A percentile compares a stretch with the other conserved stretches of the same genome.
Evolutionary conservation across 192 early-diverging fungal species (phyloP).

Genomic region (Coemansia sp.): DNA sequence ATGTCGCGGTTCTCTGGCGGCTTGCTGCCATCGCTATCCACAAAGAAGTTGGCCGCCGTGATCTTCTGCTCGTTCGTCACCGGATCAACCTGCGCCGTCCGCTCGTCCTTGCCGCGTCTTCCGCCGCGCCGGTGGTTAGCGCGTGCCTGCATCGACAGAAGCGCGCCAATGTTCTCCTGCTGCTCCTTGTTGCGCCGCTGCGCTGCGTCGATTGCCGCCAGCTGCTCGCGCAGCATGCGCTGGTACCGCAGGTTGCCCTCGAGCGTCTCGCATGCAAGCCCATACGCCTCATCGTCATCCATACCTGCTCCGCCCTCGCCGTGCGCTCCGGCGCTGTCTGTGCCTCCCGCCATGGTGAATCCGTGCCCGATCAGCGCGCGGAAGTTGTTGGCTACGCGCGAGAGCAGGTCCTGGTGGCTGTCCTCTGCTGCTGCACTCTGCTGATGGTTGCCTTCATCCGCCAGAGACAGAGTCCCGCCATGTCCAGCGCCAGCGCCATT

Average conservation of each 20-base stretch:
- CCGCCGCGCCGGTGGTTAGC: conserved; percentile 38
- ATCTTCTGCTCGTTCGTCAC: conserved; percentile 37
- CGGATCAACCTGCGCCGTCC: conserved; percentile 29
- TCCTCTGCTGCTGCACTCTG: conserved; percentile 1
- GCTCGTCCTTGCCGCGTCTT: conserved; percentile 29
- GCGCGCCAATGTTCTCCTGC: conserved; percentile 36
- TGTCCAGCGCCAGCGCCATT: conserved; percentile 9
- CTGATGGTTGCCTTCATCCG: background rate
- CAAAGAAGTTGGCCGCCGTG: conserved; percentile 32
- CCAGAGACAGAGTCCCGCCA: background rate
- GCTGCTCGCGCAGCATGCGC: conserved; percentile 37
- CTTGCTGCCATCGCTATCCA: conserved; percentile 35
- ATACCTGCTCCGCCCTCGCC: conserved; percentile 15
- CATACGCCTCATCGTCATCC: conserved; percentile 42
- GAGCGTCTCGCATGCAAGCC: conserved; percentile 49
- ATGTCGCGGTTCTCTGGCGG: conserved; percentile 57
- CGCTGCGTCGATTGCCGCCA: conserved; percentile 55
- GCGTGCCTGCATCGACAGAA: conserved; percentile 47
- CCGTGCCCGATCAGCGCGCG: conserved; percentile 43
- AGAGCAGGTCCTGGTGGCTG: conserved; percentile 35
- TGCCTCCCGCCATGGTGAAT: conserved; percentile 17
- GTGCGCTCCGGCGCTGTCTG: conserved; percentile 10
- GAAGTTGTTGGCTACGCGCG: conserved; percentile 50
- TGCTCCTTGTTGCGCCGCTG: conserved; percentile 51
- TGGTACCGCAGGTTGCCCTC: conserved; percentile 55